Conservation (phyloP, 2,329 filamentous ascomycete genomes). For the Coniella lustricola region DNA sequence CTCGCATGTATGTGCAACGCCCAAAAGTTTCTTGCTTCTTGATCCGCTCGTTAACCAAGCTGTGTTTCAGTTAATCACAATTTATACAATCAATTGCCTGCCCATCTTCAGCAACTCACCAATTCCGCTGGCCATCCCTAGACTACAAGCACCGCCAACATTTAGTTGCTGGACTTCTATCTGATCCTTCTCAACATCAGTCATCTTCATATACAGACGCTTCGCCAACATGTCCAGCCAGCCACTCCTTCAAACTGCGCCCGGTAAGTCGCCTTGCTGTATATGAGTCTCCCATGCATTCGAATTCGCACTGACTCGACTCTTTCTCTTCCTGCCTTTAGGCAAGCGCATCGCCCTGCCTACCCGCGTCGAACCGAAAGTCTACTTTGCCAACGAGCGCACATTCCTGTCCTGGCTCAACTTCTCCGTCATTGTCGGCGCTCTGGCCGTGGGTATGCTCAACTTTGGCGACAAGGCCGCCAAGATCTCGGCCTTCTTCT, state of each 20-base stretch:
- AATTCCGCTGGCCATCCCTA: too few species aligned
- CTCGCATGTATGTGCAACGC: background rate
- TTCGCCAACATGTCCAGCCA: constrained; percentile 75
- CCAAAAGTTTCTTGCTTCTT: too few species aligned
- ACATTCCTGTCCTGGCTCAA: constrained; percentile 99
- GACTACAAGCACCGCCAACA: too few species aligned
- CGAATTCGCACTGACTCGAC: constrained; percentile 6
- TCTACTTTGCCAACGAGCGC: constrained; percentile 99
- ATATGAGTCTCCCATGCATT: background rate
- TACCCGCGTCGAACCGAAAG: constrained; percentile 96
- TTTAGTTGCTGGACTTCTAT: too few species aligned
- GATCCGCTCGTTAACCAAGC: too few species aligned
- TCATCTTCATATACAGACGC: background rate
- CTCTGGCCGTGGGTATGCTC: constrained; percentile 90
- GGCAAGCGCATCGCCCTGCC: constrained; percentile 98
- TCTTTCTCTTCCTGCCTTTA: constrained; percentile 28
- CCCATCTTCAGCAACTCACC: too few species aligned
- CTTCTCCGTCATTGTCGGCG: constrained; percentile 97
- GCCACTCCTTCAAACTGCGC: constrained; percentile 88
- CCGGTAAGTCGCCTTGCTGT: constrained; percentile 51
- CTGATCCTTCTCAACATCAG: too few species aligned
- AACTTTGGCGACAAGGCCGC: constrained; percentile 96
- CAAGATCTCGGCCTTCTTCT: constrained; percentile 87
- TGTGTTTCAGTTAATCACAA: too few species aligned
- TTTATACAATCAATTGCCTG: too few species aligned